Base-by-base conservation (phyloP, 495 filamentous ascomycete genomes). In the Penicillium coffeae region DNA sequence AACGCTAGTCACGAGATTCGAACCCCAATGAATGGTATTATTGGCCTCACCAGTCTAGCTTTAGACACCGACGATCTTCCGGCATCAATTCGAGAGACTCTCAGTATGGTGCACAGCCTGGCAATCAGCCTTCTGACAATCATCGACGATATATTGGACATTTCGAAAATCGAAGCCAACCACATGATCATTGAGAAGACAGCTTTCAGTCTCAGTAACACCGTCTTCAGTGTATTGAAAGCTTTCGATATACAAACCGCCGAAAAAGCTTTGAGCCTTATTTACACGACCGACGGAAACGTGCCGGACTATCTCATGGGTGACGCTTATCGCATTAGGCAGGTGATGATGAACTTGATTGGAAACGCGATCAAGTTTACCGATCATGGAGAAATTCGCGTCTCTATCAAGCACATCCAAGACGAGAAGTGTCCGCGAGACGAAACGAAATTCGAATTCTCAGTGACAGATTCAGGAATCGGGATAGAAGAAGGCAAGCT, bases 101-200 rank as follows among this genome's bases (percentile, higher is more conserved):
- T 95, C 54, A 94, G 91, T 54, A 95, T 94, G 64, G 90, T 95
- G 45, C 90, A 95, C 63, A 90, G 90, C 52, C 81, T 95, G 2
- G 88, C 83, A 0, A 89, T 88, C 54, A 81, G 81, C 4, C 71
- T 94, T 5, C 65, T 94, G 30, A 87, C 83, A 0, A 86, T 92
- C 16, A 92, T 93, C 55, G 91, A 92, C 50, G 88, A 93, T 54
- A 90, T 91, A 38, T 74, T 93, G 3, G 89, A 92, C 56, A 83
- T 90, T 49, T 90, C 86, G 4, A 92, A 92, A 59, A 78, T 92
- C 18, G 80, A 84, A 10, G 72, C 86, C 1, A 77, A 89, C 8
- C 76, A 95, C 47, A 94, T 95, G 70, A 92, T 87, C 2, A 79
- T 93, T 3, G 72, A 78, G 35, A 86, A 90, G 50, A 84, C 89